phyloP scores from a whole-genome alignment of 371 early-diverging fungal genomes.

The Rhizopus microsporus region DNA sequence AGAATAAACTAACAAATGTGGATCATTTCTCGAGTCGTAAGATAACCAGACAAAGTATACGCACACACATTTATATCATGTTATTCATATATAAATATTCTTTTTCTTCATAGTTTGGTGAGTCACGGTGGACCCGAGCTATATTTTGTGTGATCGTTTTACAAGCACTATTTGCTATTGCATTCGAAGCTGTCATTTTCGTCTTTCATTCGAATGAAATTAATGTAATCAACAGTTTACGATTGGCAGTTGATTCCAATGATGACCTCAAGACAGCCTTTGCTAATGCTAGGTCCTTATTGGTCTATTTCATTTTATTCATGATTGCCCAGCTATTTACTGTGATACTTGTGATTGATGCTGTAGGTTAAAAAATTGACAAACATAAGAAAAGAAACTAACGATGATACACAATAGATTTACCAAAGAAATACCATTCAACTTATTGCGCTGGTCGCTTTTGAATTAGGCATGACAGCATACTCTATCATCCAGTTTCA shows the following conservation, averaged over 20 bases:
- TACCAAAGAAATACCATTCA: constrained; percentile 55
- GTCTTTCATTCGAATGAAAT: constrained; percentile 34
- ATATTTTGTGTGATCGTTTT: constrained; percentile 40
- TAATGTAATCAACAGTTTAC: constrained; percentile 23
- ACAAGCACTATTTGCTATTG: constrained; percentile 42
- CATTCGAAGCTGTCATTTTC: constrained; percentile 47
- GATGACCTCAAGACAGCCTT: constrained; percentile 34
- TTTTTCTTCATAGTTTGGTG: constrained; percentile 45
- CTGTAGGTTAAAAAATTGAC: constrained; percentile 28
- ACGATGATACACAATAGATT: constrained; percentile 27
- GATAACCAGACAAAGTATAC: not conserved
- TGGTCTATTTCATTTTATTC: constrained; percentile 47
- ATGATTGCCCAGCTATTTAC: constrained; percentile 51
- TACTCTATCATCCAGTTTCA: constrained; percentile 51
- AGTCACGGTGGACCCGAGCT: constrained; percentile 51
- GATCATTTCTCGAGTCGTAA: constrained; percentile 52
- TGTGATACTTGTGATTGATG: constrained; percentile 44
- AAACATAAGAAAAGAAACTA: not conserved
- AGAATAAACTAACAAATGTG: constrained; percentile 29
- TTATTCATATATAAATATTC: not conserved
- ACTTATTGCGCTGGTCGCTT: constrained; percentile 48
- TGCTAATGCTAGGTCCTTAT: constrained; percentile 48
- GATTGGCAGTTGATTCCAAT: constrained; percentile 18
- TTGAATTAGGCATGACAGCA: constrained; percentile 51
- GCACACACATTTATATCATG: not conserved